Percentiles rank a stretch among this genome's conserved stretches.
These are phyloP conservation scores for Thraustochytrium sp. DNA, from an alignment of 352 stramenopile genomes.

Conservation along the genomic window DNA sequence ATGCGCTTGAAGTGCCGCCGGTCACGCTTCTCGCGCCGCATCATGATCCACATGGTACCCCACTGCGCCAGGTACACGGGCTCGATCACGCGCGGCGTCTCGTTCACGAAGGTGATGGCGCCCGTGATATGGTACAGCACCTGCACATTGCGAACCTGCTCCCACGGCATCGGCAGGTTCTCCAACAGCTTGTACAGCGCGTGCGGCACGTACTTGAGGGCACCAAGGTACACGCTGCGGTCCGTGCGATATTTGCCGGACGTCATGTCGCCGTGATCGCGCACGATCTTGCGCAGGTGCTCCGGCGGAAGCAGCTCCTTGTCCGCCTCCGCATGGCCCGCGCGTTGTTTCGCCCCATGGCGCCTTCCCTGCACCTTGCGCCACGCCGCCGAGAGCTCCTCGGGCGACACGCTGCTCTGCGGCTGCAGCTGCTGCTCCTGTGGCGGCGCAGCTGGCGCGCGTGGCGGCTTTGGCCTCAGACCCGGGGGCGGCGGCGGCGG, in stretches of 20 bases:
- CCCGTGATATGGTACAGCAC: conserved; percentile 99
- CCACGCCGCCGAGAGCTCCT: background rate
- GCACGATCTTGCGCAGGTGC: conserved; percentile 98
- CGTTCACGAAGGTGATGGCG: conserved; percentile 99
- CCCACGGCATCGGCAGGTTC: conserved; percentile 99
- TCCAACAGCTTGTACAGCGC: conserved; percentile 98
- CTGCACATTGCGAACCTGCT: conserved; percentile 97
- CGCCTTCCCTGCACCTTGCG: conserved; percentile 75
- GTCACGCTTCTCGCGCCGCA: conserved; percentile 98
- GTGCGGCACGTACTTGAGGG: conserved; percentile 99
- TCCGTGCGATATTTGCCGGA: conserved; percentile 98
- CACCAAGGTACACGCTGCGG: conserved; percentile 98
- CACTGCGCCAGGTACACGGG: conserved; percentile 99
- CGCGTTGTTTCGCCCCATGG: conserved; percentile 84
- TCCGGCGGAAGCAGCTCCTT: conserved; percentile 81
- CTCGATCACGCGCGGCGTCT: conserved; percentile 98
- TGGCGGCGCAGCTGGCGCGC: background rate
- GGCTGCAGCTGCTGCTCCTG: background rate
- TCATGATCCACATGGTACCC: conserved; percentile 99
- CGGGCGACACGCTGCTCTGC: background rate
- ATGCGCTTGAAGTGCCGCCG: conserved; percentile 99
- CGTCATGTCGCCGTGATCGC: conserved; percentile 99
- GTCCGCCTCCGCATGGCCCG: conserved; percentile 51
- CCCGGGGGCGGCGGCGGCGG: background rate
- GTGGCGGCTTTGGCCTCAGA: background rate